These are phyloP conservation scores for Daphne laureola DNA, from an alignment of 441 rosid genomes.

Conservation along the genomic window DNA sequence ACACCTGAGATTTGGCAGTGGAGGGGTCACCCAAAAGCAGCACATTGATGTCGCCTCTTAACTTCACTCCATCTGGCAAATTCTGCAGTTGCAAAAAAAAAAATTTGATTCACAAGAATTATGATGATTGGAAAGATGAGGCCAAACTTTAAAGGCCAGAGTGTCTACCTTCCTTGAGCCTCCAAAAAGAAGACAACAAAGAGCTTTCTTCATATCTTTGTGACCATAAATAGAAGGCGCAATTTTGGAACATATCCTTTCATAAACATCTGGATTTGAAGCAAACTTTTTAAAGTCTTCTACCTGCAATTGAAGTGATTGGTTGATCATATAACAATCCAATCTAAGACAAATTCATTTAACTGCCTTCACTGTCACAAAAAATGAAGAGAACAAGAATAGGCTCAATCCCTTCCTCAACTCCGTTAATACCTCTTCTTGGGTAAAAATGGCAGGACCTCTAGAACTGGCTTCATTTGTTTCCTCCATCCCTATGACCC, in stretches of 20 bases:
- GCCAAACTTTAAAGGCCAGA: conserved; percentile 7
- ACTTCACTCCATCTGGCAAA: conserved; percentile 91
- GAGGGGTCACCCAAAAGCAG: conserved; percentile 95
- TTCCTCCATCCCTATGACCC: conserved; percentile 89
- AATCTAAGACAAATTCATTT: background rate
- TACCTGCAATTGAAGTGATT: conserved; percentile 32
- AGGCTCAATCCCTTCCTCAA: conserved; percentile 1
- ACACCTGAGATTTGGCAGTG: conserved; percentile 95
- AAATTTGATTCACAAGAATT: conserved; percentile 6
- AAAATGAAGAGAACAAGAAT: background rate
- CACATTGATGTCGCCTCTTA: conserved; percentile 93
- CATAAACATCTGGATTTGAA: conserved; percentile 48
- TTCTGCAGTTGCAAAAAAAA: conserved; percentile 25
- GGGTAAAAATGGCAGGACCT: conserved; percentile 66
- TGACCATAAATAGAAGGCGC: conserved; percentile 97
- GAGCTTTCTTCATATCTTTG: conserved; percentile 83
- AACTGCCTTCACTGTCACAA: background rate
- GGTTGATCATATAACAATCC: conserved; percentile 5
- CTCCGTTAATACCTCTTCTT: conserved; percentile 60
- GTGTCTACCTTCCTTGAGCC: conserved; percentile 76
- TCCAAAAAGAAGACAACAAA: conserved; percentile 92
- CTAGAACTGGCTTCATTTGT: conserved; percentile 69
- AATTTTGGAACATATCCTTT: conserved; percentile 65
- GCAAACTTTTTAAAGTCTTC: conserved; percentile 93
- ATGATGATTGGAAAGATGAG: conserved; percentile 9